A percentile compares a stretch with the other conserved stretches of the same genome.
Evolutionary conservation across 441 rosid genomes (phyloP).

Genomic region (Mallotus japonicus): DNA sequence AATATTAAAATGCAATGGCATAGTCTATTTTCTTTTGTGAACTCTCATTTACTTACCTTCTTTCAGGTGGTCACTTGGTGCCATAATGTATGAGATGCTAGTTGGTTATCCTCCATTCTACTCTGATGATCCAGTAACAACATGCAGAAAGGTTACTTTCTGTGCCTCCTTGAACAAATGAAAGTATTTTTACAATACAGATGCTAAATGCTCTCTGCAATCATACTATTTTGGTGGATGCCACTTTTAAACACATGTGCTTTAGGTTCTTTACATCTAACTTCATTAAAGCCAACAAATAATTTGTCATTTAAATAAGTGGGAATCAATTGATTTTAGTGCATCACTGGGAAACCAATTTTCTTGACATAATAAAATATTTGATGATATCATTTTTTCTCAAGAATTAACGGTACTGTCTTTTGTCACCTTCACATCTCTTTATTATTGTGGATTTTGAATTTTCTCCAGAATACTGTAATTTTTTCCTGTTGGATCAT

Average conservation of each 20-base stretch:
- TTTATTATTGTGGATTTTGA: not conserved
- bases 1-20: not conserved
- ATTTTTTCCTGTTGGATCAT: not conserved
- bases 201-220: not conserved
- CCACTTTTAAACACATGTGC: not conserved
- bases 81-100: conserved; percentile 97
- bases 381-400: not conserved
- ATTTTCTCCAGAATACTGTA: not conserved
- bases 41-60: conserved; percentile 25
- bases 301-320: not conserved
- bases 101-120: conserved; percentile 98
- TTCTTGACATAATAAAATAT: not conserved
- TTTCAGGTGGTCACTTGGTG: conserved; percentile 97
- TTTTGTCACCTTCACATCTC: not conserved
- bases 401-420: not conserved
- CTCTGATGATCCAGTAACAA: conserved; percentile 86
- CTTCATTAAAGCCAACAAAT: not conserved
- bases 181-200: not conserved
- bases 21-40: conserved; percentile 14
- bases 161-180: not conserved
- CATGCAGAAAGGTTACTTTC: conserved; percentile 82
- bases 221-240: not conserved
- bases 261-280: not conserved
- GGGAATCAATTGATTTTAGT: not conserved
- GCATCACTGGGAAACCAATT: not conserved